Conservation (phyloP, 768 basidiomycete genomes). For the Naganishia vaughanmartiniae region DNA sequence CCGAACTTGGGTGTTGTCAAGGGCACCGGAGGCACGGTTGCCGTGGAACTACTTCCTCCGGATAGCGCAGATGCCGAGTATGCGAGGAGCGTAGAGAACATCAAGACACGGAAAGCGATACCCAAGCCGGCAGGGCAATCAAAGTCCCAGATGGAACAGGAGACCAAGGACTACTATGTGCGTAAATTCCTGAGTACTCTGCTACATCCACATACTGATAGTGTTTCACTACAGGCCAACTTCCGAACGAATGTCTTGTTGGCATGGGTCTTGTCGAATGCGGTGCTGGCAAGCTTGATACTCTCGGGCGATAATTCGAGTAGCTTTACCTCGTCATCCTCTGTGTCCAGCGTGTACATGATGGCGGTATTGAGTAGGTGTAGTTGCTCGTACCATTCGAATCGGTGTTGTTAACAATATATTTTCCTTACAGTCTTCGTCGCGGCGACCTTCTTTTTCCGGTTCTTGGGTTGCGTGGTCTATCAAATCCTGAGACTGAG, state of each 20-base stretch:
- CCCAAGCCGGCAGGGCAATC: conserved; percentile 45
- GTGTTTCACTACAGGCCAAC: conserved; percentile 47
- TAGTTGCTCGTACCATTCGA: not conserved
- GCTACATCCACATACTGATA: conserved; percentile 32
- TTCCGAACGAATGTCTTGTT: conserved; percentile 46
- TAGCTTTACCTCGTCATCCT: conserved; percentile 39
- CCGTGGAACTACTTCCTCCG: conserved; percentile 77
- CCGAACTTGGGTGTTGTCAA: conserved; percentile 75
- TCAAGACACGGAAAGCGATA: conserved; percentile 61
- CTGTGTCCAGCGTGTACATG: conserved; percentile 48
- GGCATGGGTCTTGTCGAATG: conserved; percentile 50
- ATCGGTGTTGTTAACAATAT: not conserved
- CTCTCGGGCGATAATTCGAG: conserved; percentile 39
- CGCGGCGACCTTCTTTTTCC: conserved; percentile 54
- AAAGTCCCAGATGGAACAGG: conserved; percentile 45
- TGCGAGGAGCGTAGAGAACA: conserved; percentile 73
- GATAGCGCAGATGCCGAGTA: conserved; percentile 81
- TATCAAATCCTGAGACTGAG: conserved; percentile 48
- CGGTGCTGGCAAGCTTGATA: conserved; percentile 48
- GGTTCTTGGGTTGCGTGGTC: conserved; percentile 62
- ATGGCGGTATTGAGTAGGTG: conserved; percentile 39
- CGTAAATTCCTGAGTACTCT: conserved; percentile 20
- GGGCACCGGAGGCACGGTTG: conserved; percentile 73
- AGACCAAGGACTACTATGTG: conserved; percentile 51
- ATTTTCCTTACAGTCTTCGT: conserved; percentile 42